Percentiles rank a stretch among this genome's conserved stretches.
Evolutionary conservation across 345 rosid genomes (phyloP).

Genomic region (Salix exigua): DNA sequence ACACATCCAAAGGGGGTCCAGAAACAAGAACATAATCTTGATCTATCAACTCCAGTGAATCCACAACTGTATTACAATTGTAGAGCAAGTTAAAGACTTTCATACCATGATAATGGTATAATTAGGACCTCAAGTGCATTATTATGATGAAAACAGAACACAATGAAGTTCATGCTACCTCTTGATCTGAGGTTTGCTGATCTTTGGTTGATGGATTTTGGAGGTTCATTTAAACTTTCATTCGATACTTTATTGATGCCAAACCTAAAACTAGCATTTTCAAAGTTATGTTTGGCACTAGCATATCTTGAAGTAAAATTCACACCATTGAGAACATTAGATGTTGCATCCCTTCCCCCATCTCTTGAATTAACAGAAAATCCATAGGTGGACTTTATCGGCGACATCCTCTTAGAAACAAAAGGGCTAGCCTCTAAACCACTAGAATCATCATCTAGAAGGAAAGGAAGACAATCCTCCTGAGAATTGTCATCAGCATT

Average conservation of each 20-base stretch:
- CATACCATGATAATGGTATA: background rate
- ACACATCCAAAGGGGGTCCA: constrained; percentile 69
- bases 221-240: constrained; percentile 42
- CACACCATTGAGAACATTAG: constrained; percentile 35
- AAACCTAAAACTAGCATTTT: constrained; percentile 39
- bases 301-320: constrained; percentile 41
- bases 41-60: constrained; percentile 76
- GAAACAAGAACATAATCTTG: constrained; percentile 87
- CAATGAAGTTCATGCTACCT: constrained; percentile 47
- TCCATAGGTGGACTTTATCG: constrained; percentile 49
- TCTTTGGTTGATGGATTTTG: constrained; percentile 44
- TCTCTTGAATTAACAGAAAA: constrained; percentile 39
- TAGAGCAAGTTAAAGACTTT: constrained; percentile 3
- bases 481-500: constrained; percentile 59
- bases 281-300: constrained; percentile 35
- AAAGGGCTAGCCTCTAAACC: constrained; percentile 80
- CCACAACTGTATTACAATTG: constrained; percentile 42
- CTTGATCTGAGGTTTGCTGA: constrained; percentile 30
- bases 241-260: constrained; percentile 34
- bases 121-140: background rate
- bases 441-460: constrained; percentile 78
- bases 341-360: constrained; percentile 44
- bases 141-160: constrained; percentile 11
- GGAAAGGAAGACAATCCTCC: constrained; percentile 82
- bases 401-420: constrained; percentile 38